These are phyloP conservation scores for Sarocladium kiliense DNA, from an alignment of 2,329 filamentous ascomycete genomes.

Conservation along the genomic window DNA sequence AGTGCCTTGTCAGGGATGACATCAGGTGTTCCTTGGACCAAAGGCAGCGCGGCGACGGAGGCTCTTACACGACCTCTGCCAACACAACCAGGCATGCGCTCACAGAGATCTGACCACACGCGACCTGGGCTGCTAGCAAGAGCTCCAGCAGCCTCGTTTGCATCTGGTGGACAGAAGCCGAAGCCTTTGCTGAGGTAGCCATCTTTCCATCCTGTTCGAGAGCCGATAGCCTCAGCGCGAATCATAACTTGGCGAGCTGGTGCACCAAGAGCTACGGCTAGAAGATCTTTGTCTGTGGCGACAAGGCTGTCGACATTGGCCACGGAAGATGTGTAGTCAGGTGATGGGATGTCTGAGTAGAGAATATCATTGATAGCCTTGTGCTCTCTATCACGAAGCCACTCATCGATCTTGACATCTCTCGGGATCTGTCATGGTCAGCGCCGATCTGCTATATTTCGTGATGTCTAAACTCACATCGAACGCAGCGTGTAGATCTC, in stretches of 20 bases:
- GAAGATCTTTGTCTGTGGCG: conserved; percentile 40
- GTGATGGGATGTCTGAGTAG: conserved; percentile 37
- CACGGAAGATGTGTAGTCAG: conserved; percentile 31
- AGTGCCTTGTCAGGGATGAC: conserved; percentile 45
- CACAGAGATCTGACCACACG: conserved; percentile 50
- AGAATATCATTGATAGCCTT: conserved; percentile 44
- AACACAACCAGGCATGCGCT: conserved; percentile 47
- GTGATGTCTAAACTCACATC: too few relatives aligned
- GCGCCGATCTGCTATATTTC: background rate
- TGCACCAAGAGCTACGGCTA: conserved; percentile 47
- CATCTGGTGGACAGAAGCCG: conserved; percentile 46
- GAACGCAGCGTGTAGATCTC: conserved; percentile 27
- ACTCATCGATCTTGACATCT: conserved; percentile 39
- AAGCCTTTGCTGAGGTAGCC: conserved; percentile 46
- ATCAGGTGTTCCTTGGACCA: conserved; percentile 43
- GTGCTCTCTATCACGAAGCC: conserved; percentile 38
- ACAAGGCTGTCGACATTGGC: conserved; percentile 45
- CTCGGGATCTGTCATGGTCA: conserved; percentile 32
- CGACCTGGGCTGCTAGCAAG: conserved; percentile 42
- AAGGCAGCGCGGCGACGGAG: conserved; percentile 40
- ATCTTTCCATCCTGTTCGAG: conserved; percentile 46
- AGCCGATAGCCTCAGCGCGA: conserved; percentile 47
- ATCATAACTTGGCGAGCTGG: conserved; percentile 49
- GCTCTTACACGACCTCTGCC: conserved; percentile 45
- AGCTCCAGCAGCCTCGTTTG: conserved; percentile 42